Conservation (phyloP, 495 filamentous ascomycete genomes). For the Cercophora scortea region DNA sequence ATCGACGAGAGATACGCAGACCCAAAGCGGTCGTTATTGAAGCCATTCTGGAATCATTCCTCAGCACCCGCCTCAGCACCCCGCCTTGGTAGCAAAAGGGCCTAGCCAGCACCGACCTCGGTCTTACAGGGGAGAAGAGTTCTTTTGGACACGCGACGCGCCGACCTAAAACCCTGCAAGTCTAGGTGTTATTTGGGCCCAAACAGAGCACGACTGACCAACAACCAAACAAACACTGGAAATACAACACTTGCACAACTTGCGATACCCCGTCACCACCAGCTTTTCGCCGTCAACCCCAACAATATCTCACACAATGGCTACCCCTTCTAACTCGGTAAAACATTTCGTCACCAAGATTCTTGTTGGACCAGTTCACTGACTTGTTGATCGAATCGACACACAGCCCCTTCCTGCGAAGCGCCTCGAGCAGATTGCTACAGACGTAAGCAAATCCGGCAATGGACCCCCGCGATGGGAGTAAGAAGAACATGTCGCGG, state of each 20-base stretch:
- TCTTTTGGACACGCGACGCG: too few species aligned
- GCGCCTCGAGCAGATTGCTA: constrained; percentile 75
- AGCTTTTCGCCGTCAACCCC: background rate
- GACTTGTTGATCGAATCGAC: background rate
- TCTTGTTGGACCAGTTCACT: background rate
- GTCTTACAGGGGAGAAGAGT: too few species aligned
- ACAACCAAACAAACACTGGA: constrained; percentile 1
- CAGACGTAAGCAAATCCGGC: constrained; percentile 52
- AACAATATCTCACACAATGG: constrained; percentile 20
- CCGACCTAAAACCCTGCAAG: background rate
- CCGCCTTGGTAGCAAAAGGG: too few species aligned
- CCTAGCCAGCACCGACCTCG: too few species aligned
- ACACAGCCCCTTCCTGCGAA: constrained; percentile 63
- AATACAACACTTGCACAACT: background rate
- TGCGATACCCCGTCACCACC: constrained; percentile 1
- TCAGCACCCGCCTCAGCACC: too few species aligned
- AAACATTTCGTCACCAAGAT: background rate
- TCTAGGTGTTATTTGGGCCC: background rate
- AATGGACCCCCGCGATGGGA: too few species aligned
- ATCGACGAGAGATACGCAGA: too few species aligned
- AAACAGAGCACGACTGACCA: background rate
- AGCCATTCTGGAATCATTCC: too few species aligned
- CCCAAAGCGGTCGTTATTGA: too few species aligned
- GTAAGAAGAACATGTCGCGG: too few species aligned
- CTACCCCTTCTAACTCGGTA: constrained; percentile 22